phyloP scores from a whole-genome alignment of 78 protist species.

The Dictyostelium capitatum region DNA sequence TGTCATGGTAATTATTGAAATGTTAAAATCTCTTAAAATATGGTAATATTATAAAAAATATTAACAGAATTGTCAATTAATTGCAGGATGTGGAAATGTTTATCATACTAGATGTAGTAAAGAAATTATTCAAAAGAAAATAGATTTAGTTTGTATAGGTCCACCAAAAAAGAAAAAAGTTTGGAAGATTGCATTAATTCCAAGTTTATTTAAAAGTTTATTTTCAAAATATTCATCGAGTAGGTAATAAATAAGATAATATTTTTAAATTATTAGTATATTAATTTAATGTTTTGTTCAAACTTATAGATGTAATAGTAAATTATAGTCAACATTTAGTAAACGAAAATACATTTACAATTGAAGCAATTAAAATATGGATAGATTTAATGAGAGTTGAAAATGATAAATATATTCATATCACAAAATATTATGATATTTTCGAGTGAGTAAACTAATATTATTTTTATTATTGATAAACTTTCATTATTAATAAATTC shows the following conservation, averaged over 20 bases:
- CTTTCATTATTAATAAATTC: too few species aligned
- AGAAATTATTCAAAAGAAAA: neutral
- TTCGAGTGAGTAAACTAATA: constrained; percentile 18
- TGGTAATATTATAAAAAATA: too few species aligned
- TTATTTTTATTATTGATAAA: neutral
- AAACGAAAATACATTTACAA: constrained; percentile 2
- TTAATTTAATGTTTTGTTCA: neutral
- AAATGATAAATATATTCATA: constrained; percentile 9
- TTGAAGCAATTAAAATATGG: constrained; percentile 16
- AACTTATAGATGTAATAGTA: neutral
- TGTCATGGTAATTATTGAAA: neutral
- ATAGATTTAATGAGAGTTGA: constrained; percentile 45
- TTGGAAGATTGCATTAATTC: neutral
- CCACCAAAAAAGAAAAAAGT: neutral
- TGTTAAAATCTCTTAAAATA: too few species aligned
- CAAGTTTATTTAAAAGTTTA: constrained; percentile 9
- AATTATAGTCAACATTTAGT: neutral
- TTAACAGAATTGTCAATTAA: too few species aligned
- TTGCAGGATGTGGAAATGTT: neutral
- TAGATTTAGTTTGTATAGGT: neutral
- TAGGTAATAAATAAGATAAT: too few species aligned
- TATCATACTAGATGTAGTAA: constrained; percentile 2
- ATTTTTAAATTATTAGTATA: neutral
- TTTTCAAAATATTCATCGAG: constrained; percentile 9
- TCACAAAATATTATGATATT: constrained; percentile 42